A percentile compares a stretch with the other conserved stretches of the same genome.
Evolutionary conservation across 2,329 filamentous ascomycete species (phyloP).

Genomic region (Sporothrix phasma): DNA sequence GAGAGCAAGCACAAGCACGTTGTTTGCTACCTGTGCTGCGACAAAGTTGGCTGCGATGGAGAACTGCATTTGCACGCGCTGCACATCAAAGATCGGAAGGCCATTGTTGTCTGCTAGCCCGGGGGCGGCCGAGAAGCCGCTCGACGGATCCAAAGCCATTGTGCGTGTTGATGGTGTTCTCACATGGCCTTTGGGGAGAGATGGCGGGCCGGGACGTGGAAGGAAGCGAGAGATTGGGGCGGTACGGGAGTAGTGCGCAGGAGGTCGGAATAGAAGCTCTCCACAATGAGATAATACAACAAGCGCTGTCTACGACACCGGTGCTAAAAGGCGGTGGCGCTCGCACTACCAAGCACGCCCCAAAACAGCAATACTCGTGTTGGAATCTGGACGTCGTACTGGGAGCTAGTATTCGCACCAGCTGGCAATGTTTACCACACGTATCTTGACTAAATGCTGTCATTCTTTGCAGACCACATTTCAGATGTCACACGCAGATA

Average conservation of each 20-base stretch:
- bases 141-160: constrained; percentile 59
- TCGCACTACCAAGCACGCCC: constrained; percentile 6
- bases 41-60: constrained; percentile 92
- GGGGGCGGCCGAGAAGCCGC: constrained; percentile 55
- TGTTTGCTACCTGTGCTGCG: constrained; percentile 92
- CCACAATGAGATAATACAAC: neutral
- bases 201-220: neutral
- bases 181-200: constrained; percentile 9
- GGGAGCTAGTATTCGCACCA: no score
- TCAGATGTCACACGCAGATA: no score
- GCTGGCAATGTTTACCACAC: neutral
- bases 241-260: neutral
- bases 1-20: constrained; percentile 85
- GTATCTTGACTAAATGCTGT: no score
- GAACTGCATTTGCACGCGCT: constrained; percentile 88
- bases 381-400: no score
- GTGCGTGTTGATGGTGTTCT: neutral
- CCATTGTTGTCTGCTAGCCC: constrained; percentile 45
- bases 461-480: no score
- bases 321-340: constrained; percentile 3
- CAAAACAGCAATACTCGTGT: no score
- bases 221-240: neutral
- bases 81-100: constrained; percentile 88
- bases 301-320: neutral
- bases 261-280: constrained; percentile 1